Base-by-base conservation (phyloP, 495 filamentous ascomycete genomes). In the Rhypophila decipiens region DNA sequence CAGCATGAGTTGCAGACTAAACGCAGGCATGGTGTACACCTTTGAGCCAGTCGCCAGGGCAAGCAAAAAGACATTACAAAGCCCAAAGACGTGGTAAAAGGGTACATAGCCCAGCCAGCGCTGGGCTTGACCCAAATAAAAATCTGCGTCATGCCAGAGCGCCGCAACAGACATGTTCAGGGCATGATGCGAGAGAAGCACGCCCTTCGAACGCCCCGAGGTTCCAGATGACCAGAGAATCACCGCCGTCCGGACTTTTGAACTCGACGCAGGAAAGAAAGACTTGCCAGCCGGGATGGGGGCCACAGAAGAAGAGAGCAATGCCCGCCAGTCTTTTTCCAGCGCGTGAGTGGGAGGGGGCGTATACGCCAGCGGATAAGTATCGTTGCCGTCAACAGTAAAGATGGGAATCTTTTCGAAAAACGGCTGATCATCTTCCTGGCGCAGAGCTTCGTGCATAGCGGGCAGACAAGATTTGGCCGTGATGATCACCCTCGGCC, bases 211-310 rank as follows among this genome's bases (percentile, higher is more conserved):
- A 35, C 80, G 72, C 17, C 87, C 88, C 0, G 87, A 91, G 2
- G 87, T 93, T 3, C 87, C 87, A 3, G 84, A 88, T 10, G 88
- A 90, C 71, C 90, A 93, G 65, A 90, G 89, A 59, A 93, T 86
- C 3, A 63, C 59, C 31, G 53, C 53, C 5, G 60, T 58, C 46
- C 52, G 51, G 40, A 24, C 21, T 12, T 44, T 20, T 11, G 55
- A 46, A 13, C 44, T 19, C 9, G 40, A 17, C 19, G 46, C 39
- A 11, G 46, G 38, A 43, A 53, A 47, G 21, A 39, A 15, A 23
- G 45, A 13, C 11, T 39, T 13, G 10, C 35, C 21, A 18, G 21
- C 31, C 10, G 20, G 24, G 0, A 35, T 8, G 17, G 33, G 0
- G 2, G 37, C 15, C 5, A 23, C 12, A 12, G 43, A 5, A 29